These are phyloP conservation scores for Cryptococcus jaspeensis DNA, from an alignment of 1,284 basidiomycete species.

Conservation along the genomic window DNA sequence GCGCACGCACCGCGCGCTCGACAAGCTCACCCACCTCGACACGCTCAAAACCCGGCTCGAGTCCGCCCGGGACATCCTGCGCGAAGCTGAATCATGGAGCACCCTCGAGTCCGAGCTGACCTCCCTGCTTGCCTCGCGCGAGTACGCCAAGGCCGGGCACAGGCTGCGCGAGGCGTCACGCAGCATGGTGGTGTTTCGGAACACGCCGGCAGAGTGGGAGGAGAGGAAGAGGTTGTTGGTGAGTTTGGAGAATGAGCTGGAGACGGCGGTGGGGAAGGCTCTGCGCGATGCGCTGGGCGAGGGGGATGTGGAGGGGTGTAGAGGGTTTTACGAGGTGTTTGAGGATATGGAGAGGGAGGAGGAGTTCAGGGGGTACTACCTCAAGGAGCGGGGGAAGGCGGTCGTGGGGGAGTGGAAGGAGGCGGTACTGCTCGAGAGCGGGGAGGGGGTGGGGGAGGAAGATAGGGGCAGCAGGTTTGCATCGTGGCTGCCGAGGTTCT, in stretches of 20 bases:
- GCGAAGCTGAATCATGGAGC: conserved; percentile 91
- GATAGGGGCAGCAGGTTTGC: conserved; percentile 53
- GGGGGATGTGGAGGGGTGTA: conserved; percentile 59
- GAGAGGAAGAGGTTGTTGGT: conserved; percentile 76
- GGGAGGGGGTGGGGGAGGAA: too few relatives aligned
- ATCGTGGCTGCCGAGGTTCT: conserved; percentile 69
- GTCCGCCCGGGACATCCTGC: conserved; percentile 74
- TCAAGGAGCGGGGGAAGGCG: conserved; percentile 68
- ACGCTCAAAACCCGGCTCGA: conserved; percentile 81
- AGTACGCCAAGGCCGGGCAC: conserved; percentile 75
- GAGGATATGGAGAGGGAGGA: conserved; percentile 81
- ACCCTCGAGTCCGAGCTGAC: conserved; percentile 88
- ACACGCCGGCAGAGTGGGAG: conserved; percentile 79
- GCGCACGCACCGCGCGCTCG: conserved; percentile 54
- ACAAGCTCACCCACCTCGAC: conserved; percentile 73
- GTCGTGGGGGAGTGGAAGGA: conserved; percentile 70
- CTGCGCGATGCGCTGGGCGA: conserved; percentile 76
- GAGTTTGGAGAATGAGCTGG: conserved; percentile 87
- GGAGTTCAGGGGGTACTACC: conserved; percentile 91
- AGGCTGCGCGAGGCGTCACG: conserved; percentile 79
- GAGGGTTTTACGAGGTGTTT: conserved; percentile 75
- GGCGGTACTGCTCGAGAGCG: conserved; percentile 55
- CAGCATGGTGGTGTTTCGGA: conserved; percentile 85
- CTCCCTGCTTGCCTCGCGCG: conserved; percentile 67
- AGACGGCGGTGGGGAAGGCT: conserved; percentile 80